phyloP scores from a whole-genome alignment of 139 green algal species.

The Chlorella sp. region DNA sequence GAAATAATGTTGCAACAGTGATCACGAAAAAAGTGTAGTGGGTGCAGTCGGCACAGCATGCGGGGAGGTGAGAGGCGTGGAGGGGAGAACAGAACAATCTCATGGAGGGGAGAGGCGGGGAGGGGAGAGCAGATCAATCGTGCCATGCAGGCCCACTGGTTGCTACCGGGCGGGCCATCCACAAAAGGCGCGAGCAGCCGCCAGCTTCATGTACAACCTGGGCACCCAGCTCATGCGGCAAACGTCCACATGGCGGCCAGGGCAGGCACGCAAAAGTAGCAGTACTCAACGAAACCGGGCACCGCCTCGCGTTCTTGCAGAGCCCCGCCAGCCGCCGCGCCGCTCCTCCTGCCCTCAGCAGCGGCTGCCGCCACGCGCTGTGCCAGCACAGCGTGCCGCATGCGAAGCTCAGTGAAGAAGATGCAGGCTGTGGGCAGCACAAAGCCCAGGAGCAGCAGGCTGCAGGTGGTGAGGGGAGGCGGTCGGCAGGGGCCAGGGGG shows the following conservation, averaged over 20 bases:
- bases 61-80: no score
- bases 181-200: no score
- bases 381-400: not conserved
- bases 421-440: not conserved
- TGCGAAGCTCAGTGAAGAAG: not conserved
- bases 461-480: not conserved
- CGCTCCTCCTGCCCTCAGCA: not conserved
- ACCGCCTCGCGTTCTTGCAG: not conserved
- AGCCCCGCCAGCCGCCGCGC: not conserved
- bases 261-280: not conserved
- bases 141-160: no score
- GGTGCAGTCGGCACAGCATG: no score
- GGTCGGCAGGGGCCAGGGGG: not conserved
- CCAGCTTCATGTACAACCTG: not conserved
- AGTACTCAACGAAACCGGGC: not conserved
- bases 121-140: no score
- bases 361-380: not conserved
- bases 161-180: no score
- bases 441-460: conserved; percentile 12
- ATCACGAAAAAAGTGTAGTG: no score
- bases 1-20: no score
- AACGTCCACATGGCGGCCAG: not conserved
- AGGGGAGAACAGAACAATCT: no score
- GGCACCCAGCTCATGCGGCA: no score
- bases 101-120: no score